Conservation (phyloP, 2,329 filamentous ascomycete genomes). For the Thermoascus crustaceus region DNA sequence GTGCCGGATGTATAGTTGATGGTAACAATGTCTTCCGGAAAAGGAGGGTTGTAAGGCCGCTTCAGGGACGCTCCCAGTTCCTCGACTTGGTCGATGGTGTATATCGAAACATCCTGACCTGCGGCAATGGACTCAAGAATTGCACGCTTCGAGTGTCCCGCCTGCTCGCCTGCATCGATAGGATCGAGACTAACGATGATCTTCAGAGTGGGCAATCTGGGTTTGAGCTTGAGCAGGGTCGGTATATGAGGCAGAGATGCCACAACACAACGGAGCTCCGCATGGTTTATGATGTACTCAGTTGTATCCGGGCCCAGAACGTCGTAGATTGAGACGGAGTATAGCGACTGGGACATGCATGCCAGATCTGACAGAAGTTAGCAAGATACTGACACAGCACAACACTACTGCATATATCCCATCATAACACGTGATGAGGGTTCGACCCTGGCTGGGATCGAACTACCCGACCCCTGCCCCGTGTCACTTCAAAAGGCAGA, state of each 20-base stretch:
- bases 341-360: conserved; percentile 78
- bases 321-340: conserved; percentile 89
- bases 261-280: conserved; percentile 64
- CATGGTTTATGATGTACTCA: conserved; percentile 93
- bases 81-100: conserved; percentile 74
- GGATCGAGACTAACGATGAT: conserved; percentile 80
- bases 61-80: conserved; percentile 64
- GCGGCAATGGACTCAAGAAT: conserved; percentile 67
- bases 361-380: conserved; percentile 59
- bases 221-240: conserved; percentile 67
- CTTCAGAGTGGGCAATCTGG: conserved; percentile 73
- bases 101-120: conserved; percentile 67
- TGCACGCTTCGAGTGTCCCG: conserved; percentile 68
- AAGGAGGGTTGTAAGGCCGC: conserved; percentile 62
- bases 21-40: conserved; percentile 69
- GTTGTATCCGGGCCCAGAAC: conserved; percentile 85
- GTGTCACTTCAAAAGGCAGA: no score
- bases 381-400: conserved; percentile 4
- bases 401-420: no score
- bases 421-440: no score
- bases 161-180: conserved; percentile 68
- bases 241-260: conserved; percentile 76
- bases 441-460: no score
- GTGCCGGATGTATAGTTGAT: conserved; percentile 60
- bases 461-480: no score